Conservation (phyloP, 2,329 filamentous ascomycete genomes). For the Bisporella sp. region DNA sequence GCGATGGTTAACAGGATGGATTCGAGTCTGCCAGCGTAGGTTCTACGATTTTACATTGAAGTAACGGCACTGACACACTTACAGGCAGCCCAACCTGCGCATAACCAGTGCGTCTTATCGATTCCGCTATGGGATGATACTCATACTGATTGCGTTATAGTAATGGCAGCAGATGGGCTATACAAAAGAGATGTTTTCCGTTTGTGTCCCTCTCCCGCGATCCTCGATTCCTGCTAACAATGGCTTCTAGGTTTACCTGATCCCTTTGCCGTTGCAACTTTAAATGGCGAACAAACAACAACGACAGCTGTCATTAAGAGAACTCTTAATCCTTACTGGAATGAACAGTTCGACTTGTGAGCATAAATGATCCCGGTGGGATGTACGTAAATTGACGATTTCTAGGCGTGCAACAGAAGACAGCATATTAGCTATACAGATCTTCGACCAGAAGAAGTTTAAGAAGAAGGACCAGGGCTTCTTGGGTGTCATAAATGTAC, state of each 20-base stretch:
- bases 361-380: constrained; percentile 5
- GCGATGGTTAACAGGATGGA: constrained; percentile 45
- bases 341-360: constrained; percentile 96
- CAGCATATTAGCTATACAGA: constrained; percentile 94
- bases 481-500: constrained; percentile 93
- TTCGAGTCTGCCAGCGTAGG: constrained; percentile 57
- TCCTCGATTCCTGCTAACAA: constrained; percentile 11
- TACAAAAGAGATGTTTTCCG: constrained; percentile 99
- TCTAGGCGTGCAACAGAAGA: constrained; percentile 82
- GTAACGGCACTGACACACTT: constrained; percentile 18
- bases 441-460: constrained; percentile 99
- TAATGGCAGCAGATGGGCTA: constrained; percentile 96
- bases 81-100: constrained; percentile 77
- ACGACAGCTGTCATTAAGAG: constrained; percentile 97
- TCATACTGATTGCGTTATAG: constrained; percentile 44
- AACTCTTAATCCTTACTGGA: constrained; percentile 99
- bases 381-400: constrained; percentile 15
- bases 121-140: neutral
- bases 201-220: constrained; percentile 45
- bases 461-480: constrained; percentile 99
- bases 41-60: constrained; percentile 20
- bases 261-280: constrained; percentile 93
- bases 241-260: constrained; percentile 75
- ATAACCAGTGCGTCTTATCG: constrained; percentile 69
- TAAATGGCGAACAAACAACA: constrained; percentile 96